Base-by-base conservation (phyloP, 2,329 filamentous ascomycete genomes). In the Leptographium flavum region DNA sequence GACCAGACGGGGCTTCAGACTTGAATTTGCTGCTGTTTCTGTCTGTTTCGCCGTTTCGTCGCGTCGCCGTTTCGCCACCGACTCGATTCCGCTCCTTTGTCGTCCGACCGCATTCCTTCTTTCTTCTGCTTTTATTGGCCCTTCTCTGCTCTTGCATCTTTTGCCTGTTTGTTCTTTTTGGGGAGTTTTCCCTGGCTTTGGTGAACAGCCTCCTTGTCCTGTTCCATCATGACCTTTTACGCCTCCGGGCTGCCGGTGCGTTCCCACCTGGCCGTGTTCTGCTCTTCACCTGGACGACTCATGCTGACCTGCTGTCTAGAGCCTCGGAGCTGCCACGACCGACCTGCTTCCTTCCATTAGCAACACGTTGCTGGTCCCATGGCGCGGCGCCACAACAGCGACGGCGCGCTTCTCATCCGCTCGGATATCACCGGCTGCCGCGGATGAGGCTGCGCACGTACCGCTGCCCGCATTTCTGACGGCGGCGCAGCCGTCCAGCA, bases 281-380 rank as follows among this genome's bases (percentile, higher is more conserved):
- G 25, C 13, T 9, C 22, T 17, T 38, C 6, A 7, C 22, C 11
- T 32, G 5, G 17, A 8, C 28, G 19, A 11, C 19, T 5, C 14
- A 5, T 25, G 6, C 23, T 38, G 28, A 33, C 30, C 3, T 19
- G 21, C 4, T 37, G 4, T 23, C 15, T 21, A 51, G 48, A 49
- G 59, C 52, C 60, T 70, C 54, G 64, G 63, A 50, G 63, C 63
- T 41, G 63, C 61, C 48, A 63, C 63, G 8, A 57, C 65, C 42
- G 67, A 68, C 32, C 52, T 70, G 44, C 66, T 66, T 64, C 67
- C 68, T 45, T 69, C 67, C 38, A 59, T 70, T 49, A 58, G 61
- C 43, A 67, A 60, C 48, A 62, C 62, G 13, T 49, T 68, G 15
- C 55, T 59, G 46, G 49, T 60, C 19, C 61, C 67, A 9, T 66